Evolutionary conservation across 2,329 filamentous ascomycete species (phyloP), one percentile per base, ranked within the genome.

Genomic region (Botryotinia convoluta): DNA sequence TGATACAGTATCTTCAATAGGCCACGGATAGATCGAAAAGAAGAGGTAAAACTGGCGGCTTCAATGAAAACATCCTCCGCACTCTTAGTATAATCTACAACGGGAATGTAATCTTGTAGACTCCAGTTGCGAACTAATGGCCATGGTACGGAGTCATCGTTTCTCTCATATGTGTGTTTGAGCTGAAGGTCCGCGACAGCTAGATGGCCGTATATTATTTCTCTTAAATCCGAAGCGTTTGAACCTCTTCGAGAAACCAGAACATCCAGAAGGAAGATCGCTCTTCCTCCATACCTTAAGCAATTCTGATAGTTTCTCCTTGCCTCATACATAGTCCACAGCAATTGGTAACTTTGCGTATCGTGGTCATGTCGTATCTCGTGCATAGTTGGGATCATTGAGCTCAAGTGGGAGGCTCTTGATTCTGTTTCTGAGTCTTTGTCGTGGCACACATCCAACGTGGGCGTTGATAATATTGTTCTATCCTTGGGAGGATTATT

Each of bases 41-140:
- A 62, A 62, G 37, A 26, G 8, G 26, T n/a, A n/a, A n/a, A 42
- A 26, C 26, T 0, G 29, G 37, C 60, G 22, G 60, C 26, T 5
- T 29, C 5, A 14, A 3, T n/a, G 26, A 39, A n/a, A 16, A n/a
- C 37, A 2, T 62, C 26, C 3, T n/a, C 60, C 37, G 29, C 14
- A 29, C 22, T 42, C 26, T 62, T n/a, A 14, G 14, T 62, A 6
- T 62, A 42, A 42, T 62, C 6, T n/a, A n/a, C 26, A 1, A 16
- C 3, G 8, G 12, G 14, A 9, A 18, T 18, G 7, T n/a, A 9
- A 8, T 42, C 0, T n/a, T 9, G 4, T 42, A 1, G 0, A 4
- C 3, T 42, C 60, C 60, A 4, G 12, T 4, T n/a, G 22, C 22
- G 14, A 62, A 62, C 3, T 10, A 4, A 2, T 9, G 60, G 35